Percentiles rank a stretch among this genome's conserved stretches.
phyloP scores from a whole-genome alignment of 805 yeast genomes.

The Isabelozyma gotoi region DNA sequence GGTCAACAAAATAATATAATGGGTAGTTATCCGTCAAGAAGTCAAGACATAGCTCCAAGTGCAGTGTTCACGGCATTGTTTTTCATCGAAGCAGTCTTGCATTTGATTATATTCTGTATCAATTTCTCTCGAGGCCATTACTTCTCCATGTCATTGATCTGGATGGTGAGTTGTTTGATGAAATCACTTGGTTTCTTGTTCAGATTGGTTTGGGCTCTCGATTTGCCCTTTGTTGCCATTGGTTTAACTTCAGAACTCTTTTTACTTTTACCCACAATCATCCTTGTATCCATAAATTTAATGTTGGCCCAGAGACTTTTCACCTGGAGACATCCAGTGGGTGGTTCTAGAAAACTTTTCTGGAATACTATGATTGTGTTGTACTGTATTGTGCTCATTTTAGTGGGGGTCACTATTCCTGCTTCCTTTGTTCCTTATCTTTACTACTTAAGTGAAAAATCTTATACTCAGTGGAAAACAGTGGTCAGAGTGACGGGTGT shows the following conservation, averaged over 20 bases:
- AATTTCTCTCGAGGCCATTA: slow-evolving; percentile 58
- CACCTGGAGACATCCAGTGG: slow-evolving; percentile 75
- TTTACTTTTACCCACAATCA: slow-evolving; percentile 52
- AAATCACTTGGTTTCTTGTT: slow-evolving; percentile 59
- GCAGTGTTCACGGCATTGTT: slow-evolving; percentile 56
- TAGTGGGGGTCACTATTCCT: slow-evolving; percentile 62
- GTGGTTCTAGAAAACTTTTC: slow-evolving; percentile 53
- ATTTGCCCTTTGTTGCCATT: slow-evolving; percentile 39
- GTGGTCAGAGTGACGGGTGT: slow-evolving; percentile 30
- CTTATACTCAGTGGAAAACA: slow-evolving; percentile 19
- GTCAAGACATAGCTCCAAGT: slow-evolving; percentile 62
- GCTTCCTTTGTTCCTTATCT: slow-evolving; percentile 63
- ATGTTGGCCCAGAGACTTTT: slow-evolving; percentile 70
- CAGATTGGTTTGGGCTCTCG: slow-evolving; percentile 57
- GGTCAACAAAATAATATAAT: slow-evolving; percentile 50
- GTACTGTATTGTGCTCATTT: slow-evolving; percentile 53
- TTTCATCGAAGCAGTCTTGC: slow-evolving; percentile 44
- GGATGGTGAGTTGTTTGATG: slow-evolving; percentile 49
- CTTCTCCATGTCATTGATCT: slow-evolving; percentile 53
- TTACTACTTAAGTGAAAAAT: slow-evolving; percentile 45
- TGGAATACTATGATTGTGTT: slow-evolving; percentile 49
- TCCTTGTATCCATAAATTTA: slow-evolving; percentile 57
- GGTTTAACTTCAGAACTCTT: slow-evolving; percentile 63
- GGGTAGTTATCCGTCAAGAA: slow-evolving; percentile 54
- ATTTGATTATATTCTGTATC: slow-evolving; percentile 46